These are phyloP conservation scores for Cichorium intybus DNA, from an alignment of 140 eudicot genomes.

Conservation along the genomic window DNA sequence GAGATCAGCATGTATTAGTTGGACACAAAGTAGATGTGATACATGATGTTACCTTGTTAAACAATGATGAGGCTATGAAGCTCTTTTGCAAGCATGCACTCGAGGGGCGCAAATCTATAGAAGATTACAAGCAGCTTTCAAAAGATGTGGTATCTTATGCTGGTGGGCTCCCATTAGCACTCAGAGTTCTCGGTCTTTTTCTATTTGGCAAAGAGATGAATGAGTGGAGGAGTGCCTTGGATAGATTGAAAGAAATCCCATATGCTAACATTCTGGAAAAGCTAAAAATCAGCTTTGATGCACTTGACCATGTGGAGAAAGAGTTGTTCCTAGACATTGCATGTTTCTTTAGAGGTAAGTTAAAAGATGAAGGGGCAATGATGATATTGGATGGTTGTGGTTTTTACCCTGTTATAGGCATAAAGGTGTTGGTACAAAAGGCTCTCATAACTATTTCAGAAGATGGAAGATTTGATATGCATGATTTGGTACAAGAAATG, in stretches of 20 bases:
- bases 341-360: slow-evolving; percentile 10
- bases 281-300: slow-evolving; percentile 31
- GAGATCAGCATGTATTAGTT: background rate
- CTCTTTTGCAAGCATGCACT: slow-evolving; percentile 7
- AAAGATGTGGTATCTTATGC: slow-evolving; percentile 12
- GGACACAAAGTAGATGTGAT: background rate
- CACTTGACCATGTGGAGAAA: slow-evolving; percentile 12
- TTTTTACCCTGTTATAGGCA: slow-evolving; percentile 28
- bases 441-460: slow-evolving; percentile 18
- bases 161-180: slow-evolving; percentile 30
- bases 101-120: background rate
- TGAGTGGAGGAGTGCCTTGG: slow-evolving; percentile 28
- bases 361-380: background rate
- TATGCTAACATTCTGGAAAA: slow-evolving; percentile 1
- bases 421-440: slow-evolving; percentile 30
- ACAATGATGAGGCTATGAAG: background rate
- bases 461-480: background rate
- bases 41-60: background rate
- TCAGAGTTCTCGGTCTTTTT: slow-evolving; percentile 21
- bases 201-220: slow-evolving; percentile 19
- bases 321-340: slow-evolving; percentile 32
- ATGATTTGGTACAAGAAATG: background rate
- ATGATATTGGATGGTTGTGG: slow-evolving; percentile 24
- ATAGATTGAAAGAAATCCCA: slow-evolving; percentile 18
- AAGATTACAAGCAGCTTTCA: slow-evolving; percentile 23